phyloP scores from a whole-genome alignment of 306 rosid species.

The Gleditsia sinensis region DNA sequence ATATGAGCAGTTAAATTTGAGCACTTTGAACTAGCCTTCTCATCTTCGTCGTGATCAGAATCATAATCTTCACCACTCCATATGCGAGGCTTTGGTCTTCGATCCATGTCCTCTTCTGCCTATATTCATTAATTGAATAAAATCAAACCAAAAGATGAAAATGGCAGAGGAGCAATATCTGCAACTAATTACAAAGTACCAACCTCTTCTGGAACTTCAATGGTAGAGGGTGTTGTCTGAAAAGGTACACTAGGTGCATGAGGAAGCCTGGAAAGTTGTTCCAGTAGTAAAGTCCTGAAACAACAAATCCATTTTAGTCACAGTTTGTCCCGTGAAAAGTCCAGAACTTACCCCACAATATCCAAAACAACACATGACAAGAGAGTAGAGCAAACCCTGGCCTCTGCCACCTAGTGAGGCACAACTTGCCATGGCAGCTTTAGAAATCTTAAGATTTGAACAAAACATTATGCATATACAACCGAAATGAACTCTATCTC shows the following conservation, averaged over 20 bases:
- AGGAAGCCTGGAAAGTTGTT: constrained; percentile 76
- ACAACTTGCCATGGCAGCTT: constrained; percentile 17
- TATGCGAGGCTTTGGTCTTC: constrained; percentile 73
- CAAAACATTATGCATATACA: not conserved
- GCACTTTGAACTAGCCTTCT: constrained; percentile 31
- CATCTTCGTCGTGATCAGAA: constrained; percentile 73
- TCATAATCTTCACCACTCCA: constrained; percentile 86
- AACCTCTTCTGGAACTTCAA: constrained; percentile 80
- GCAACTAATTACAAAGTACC: constrained; percentile 10
- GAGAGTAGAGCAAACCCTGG: constrained; percentile 10
- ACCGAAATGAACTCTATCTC: constrained; percentile 3
- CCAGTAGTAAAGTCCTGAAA: constrained; percentile 58
- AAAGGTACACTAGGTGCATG: constrained; percentile 87
- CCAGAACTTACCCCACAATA: not conserved
- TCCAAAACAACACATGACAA: not conserved
- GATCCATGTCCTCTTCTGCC: constrained; percentile 76
- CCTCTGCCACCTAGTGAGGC: constrained; percentile 11
- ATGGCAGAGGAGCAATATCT: not conserved
- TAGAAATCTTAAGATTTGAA: not conserved
- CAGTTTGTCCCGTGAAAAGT: constrained; percentile 13
- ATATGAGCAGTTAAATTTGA: constrained; percentile 32
- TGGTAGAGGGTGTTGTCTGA: constrained; percentile 63
- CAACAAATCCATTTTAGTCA: not conserved
- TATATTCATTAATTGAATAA: constrained; percentile 41
- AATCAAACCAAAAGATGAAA: constrained; percentile 32